A percentile compares a stretch with the other conserved stretches of the same genome.
Conservation (phyloP, 2,329 filamentous ascomycete genomes). For the Colletotrichum theobromicola region DNA sequence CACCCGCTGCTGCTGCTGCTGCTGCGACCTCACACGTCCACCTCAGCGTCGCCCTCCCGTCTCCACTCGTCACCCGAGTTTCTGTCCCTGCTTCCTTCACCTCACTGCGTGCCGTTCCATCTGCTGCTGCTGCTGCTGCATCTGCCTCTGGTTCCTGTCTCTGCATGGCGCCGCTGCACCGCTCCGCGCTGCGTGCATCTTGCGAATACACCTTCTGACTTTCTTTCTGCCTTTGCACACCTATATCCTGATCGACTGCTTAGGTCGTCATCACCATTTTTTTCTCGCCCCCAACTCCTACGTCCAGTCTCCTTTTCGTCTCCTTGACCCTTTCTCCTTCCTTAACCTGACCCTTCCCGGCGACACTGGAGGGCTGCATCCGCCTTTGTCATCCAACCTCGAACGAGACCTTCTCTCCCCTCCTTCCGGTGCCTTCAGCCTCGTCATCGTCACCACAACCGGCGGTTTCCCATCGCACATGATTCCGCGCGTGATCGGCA, state of each 20-base stretch:
- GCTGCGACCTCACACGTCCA: not conserved
- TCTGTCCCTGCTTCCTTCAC: not conserved
- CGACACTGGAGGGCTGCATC: not conserved
- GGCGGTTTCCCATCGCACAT: not conserved
- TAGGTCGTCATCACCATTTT: not conserved
- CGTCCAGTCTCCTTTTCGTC: not conserved
- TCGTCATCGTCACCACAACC: not conserved
- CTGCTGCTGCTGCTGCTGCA: not conserved
- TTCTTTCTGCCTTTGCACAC: not conserved
- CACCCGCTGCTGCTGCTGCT: not conserved
- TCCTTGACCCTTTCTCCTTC: not conserved
- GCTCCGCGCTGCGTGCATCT: constrained; percentile 6
- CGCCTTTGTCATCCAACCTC: not conserved
- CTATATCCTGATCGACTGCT: not conserved
- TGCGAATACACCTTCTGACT: not conserved
- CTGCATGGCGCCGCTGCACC: constrained; percentile 11
- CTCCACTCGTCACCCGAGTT: not conserved
- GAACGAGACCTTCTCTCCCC: not conserved
- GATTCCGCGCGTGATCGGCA: constrained; percentile 11
- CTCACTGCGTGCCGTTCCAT: not conserved
- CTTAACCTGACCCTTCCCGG: not conserved
- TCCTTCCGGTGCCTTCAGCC: not conserved
- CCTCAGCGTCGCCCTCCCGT: not conserved
- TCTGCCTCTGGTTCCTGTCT: not conserved
- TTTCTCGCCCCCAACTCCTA: not conserved